A percentile compares a stretch with the other conserved stretches of the same genome.
These are phyloP conservation scores for Daldinia sp. DNA, from an alignment of 2,329 filamentous ascomycete species.

Conservation along the genomic window DNA sequence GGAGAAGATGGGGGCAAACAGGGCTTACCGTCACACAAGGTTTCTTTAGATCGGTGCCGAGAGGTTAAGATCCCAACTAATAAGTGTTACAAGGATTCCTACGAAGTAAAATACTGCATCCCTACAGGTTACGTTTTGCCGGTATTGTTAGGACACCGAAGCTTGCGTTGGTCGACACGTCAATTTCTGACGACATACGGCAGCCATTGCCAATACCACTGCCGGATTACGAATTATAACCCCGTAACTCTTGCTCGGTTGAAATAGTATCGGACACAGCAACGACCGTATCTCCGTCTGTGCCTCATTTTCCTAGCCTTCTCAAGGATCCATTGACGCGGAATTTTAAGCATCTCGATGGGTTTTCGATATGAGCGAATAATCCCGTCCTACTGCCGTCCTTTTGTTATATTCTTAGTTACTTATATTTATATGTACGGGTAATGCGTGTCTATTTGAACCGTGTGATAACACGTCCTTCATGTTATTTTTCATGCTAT, in stretches of 20 bases:
- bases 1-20: not conserved
- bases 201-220: not conserved
- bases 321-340: not conserved
- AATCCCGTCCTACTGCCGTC: not conserved
- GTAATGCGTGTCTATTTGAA: too few species aligned
- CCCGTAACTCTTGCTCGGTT: not conserved
- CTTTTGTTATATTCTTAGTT: too few species aligned
- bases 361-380: not conserved
- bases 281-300: slow-evolving; percentile 24
- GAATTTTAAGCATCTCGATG: not conserved
- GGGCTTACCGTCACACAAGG: slow-evolving; percentile 21
- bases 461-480: too few species aligned
- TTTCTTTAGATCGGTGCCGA: slow-evolving; percentile 12
- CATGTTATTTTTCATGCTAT: too few species aligned
- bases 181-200: slow-evolving; percentile 21
- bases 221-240: slow-evolving; percentile 6
- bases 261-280: slow-evolving; percentile 12
- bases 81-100: too few species aligned
- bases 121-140: not conserved
- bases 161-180: slow-evolving; percentile 30
- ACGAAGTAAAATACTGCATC: not conserved
- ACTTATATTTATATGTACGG: not conserved
- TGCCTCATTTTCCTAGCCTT: not conserved
- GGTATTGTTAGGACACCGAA: slow-evolving; percentile 4
- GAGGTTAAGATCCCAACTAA: too few species aligned